Base-by-base conservation (phyloP, 2,329 filamentous ascomycete species). In the Daldinia eschscholtzii region DNA sequence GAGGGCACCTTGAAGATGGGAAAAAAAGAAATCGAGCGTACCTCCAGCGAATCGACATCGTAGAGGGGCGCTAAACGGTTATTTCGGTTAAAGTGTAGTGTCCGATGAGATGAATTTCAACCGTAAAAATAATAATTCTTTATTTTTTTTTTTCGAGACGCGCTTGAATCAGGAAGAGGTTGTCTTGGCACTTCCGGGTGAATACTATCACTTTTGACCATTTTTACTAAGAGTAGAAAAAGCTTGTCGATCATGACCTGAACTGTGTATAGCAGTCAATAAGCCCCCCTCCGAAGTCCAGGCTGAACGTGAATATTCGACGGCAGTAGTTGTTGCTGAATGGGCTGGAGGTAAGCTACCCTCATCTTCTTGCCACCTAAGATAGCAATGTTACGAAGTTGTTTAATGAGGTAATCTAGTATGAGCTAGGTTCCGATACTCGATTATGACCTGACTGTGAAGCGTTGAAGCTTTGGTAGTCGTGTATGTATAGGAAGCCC, bases 1-100 rank as follows among this genome's bases (percentile, higher is more conserved):
- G 64, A 65, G 67, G 65, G 65, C 18, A 65, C 56, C 63, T 69
- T 52, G 56, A 65, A 53, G 46, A 50, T 28, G 52, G 65, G 39
- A 60, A 37, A 57, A 41, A 46, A 28, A 42, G 35, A 44, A 68
- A 65, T 65, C 57, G 50, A 65, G 46, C 30, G 30, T 37, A 26
- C 52, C 9, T 55, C 15, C 26, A 18, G 46, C 46, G 26, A 52
- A 52, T 33, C 46, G 46, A 30, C 15, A 35, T 60, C 5, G 60
- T 39, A 63, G 46, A 61, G 39, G 58, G 46, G 52, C 41, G 55
- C 63, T 55, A 70, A 58, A 67, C 48, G 70, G 70, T 59, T 73
- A 72, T 69, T 65, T 46, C 71, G 70, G 71, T 46, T 73, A 73
- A 72, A 72, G 57, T 58, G 53, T 52, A 15, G 60, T 61, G 64